Percentiles rank a stretch among this genome's conserved stretches.
Evolutionary conservation across 441 rosid species (phyloP).

Genomic region (Bocquillonia castaneifolia): DNA sequence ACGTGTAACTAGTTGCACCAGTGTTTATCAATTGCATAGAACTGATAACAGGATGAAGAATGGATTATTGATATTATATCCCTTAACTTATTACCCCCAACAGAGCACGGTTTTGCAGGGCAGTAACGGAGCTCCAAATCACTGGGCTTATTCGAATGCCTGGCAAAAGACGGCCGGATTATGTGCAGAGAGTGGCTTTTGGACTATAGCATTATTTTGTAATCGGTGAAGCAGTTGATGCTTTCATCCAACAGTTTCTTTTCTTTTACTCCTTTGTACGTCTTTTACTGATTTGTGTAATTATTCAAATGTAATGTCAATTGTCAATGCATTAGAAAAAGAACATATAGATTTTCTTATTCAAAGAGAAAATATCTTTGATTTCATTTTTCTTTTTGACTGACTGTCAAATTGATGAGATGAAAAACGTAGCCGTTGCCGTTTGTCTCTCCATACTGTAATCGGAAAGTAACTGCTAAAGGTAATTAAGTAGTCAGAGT

Average conservation of each 20-base stretch:
- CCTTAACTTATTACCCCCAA: constrained; percentile 40
- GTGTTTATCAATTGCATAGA: neutral
- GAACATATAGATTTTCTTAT: neutral
- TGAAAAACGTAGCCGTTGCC: too few species aligned
- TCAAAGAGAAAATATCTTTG: too few species aligned
- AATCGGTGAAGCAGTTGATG: too few species aligned
- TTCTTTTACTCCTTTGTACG: neutral
- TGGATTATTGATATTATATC: too few species aligned
- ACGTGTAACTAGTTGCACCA: neutral
- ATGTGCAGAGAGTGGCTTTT: constrained; percentile 80
- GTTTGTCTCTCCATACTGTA: too few species aligned
- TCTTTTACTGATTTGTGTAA: neutral
- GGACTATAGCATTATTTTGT: constrained; percentile 38
- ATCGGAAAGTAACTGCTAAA: too few species aligned
- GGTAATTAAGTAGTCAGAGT: too few species aligned
- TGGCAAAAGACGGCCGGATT: constrained; percentile 79
- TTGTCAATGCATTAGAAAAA: neutral
- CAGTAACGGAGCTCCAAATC: constrained; percentile 80
- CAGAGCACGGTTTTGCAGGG: constrained; percentile 90
- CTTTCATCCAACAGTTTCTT: neutral
- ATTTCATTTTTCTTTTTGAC: too few species aligned
- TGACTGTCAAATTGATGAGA: too few species aligned
- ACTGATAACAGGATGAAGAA: neutral
- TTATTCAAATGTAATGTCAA: too few species aligned
- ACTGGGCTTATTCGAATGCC: constrained; percentile 88